Conservation (phyloP, 768 basidiomycete genomes). For the Russula sp. region DNA sequence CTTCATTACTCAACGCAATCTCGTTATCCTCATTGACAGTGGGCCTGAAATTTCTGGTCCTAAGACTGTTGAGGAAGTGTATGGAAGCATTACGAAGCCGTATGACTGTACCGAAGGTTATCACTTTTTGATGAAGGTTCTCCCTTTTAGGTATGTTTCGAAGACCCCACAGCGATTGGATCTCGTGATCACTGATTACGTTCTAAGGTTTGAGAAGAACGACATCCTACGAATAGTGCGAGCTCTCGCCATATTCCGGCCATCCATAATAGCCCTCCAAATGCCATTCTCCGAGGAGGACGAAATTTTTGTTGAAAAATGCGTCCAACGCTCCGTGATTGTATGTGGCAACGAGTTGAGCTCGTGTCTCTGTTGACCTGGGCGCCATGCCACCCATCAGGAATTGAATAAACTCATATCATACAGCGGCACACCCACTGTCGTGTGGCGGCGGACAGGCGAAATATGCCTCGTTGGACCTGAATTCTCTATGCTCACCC, state of each 20-base stretch:
- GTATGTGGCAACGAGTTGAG: slow-evolving; percentile 44
- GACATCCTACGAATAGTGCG: slow-evolving; percentile 93
- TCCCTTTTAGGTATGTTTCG: slow-evolving; percentile 71
- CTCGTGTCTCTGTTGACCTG: slow-evolving; percentile 17
- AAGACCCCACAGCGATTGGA: not conserved
- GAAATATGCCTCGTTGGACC: slow-evolving; percentile 96
- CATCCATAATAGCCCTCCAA: slow-evolving; percentile 95
- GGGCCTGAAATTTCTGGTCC: slow-evolving; percentile 28
- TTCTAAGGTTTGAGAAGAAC: slow-evolving; percentile 84
- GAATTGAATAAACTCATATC: slow-evolving; percentile 97
- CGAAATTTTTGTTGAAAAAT: slow-evolving; percentile 93
- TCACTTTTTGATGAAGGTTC: slow-evolving; percentile 93
- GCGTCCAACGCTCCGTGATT: slow-evolving; percentile 89
- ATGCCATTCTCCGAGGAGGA: slow-evolving; percentile 97
- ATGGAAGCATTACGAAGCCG: slow-evolving; percentile 62
- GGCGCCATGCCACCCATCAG: slow-evolving; percentile 40
- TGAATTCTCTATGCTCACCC: slow-evolving; percentile 93
- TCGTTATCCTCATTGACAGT: slow-evolving; percentile 14
- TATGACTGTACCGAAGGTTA: slow-evolving; percentile 97
- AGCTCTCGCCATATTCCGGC: slow-evolving; percentile 90
- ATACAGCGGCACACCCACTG: slow-evolving; percentile 95
- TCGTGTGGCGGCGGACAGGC: slow-evolving; percentile 96
- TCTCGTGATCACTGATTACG: not conserved
- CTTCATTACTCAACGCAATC: slow-evolving; percentile 19
- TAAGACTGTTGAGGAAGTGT: slow-evolving; percentile 45